Evolutionary conservation across 371 early-diverging fungal species (phyloP).

Genomic region (Mucor indicus): DNA sequence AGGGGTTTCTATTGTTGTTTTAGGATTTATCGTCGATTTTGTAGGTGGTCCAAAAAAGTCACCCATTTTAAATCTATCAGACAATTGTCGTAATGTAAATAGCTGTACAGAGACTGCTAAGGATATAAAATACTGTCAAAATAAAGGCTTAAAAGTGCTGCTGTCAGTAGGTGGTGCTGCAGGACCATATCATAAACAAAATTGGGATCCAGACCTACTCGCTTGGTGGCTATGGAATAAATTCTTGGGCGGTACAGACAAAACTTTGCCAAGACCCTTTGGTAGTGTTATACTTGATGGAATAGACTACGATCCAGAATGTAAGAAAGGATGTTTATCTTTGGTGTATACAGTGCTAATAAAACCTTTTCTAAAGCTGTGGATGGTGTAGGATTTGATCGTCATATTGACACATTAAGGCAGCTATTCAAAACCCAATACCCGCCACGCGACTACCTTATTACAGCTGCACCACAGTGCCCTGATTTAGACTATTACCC

Average conservation of each 20-base stretch:
- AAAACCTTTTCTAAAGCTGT: slow-evolving; percentile 14
- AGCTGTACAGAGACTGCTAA: slow-evolving; percentile 46
- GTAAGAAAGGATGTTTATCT: slow-evolving; percentile 23
- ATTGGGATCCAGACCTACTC: slow-evolving; percentile 36
- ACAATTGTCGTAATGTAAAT: slow-evolving; percentile 45
- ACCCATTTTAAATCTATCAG: slow-evolving; percentile 52
- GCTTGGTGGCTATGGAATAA: slow-evolving; percentile 52
- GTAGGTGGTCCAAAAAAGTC: slow-evolving; percentile 27
- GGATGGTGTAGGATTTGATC: slow-evolving; percentile 24
- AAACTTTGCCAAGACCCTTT: slow-evolving; percentile 27
- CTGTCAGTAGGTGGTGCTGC: slow-evolving; percentile 55
- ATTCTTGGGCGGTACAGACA: slow-evolving; percentile 43
- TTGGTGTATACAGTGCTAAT: too few species aligned
- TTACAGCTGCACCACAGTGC: slow-evolving; percentile 57
- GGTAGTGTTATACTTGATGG: slow-evolving; percentile 34
- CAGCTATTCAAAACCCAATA: slow-evolving; percentile 38
- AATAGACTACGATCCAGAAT: slow-evolving; percentile 53
- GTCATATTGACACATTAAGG: slow-evolving; percentile 25
- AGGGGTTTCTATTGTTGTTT: slow-evolving; percentile 48
- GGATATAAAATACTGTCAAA: slow-evolving; percentile 64
- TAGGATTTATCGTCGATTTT: slow-evolving; percentile 54
- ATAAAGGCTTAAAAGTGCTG: slow-evolving; percentile 51
- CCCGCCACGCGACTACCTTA: slow-evolving; percentile 28
- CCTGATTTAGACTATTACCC: slow-evolving; percentile 55
- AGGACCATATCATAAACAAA: slow-evolving; percentile 27